Percentiles rank a stretch among this genome's conserved stretches.
Conservation (phyloP, 2,329 filamentous ascomycete genomes). For the Aspergillus ibericus region DNA sequence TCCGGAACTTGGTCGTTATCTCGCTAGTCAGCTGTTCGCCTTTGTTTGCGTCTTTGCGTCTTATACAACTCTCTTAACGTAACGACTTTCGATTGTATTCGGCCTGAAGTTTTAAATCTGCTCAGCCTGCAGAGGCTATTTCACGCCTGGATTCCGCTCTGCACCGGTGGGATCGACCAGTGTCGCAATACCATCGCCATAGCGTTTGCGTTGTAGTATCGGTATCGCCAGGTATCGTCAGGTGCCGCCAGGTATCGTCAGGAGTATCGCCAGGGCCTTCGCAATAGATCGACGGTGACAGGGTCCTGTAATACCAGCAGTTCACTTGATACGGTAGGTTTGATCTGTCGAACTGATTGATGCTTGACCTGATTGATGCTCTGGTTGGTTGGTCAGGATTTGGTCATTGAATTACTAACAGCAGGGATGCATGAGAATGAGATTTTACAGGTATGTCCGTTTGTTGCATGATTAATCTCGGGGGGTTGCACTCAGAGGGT, state of each 20-base stretch:
- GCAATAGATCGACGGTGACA: too few species aligned
- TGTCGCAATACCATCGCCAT: neutral
- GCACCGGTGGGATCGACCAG: neutral
- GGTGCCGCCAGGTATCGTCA: too few species aligned
- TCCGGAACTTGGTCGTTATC: constrained; percentile 40
- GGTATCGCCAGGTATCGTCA: neutral
- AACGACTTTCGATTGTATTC: constrained; percentile 46
- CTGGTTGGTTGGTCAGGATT: too few species aligned
- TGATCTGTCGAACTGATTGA: too few species aligned
- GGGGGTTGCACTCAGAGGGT: too few species aligned
- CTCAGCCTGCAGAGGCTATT: neutral
- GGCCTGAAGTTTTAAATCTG: constrained; percentile 22
- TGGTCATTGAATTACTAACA: too few species aligned
- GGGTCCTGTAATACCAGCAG: neutral
- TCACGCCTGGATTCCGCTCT: neutral
- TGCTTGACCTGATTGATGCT: too few species aligned
- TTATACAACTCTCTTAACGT: constrained; percentile 38
- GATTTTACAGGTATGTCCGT: too few species aligned
- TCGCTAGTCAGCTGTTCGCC: constrained; percentile 43
- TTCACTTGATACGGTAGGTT: too few species aligned
- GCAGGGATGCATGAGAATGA: too few species aligned
- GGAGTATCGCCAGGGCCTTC: too few species aligned
- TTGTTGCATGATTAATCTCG: too few species aligned
- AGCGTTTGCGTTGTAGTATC: constrained; percentile 1
- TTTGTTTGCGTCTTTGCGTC: constrained; percentile 39